Base-by-base conservation (phyloP, 305 asterid genomes). In the Fraxinus xanthoxyloides region DNA sequence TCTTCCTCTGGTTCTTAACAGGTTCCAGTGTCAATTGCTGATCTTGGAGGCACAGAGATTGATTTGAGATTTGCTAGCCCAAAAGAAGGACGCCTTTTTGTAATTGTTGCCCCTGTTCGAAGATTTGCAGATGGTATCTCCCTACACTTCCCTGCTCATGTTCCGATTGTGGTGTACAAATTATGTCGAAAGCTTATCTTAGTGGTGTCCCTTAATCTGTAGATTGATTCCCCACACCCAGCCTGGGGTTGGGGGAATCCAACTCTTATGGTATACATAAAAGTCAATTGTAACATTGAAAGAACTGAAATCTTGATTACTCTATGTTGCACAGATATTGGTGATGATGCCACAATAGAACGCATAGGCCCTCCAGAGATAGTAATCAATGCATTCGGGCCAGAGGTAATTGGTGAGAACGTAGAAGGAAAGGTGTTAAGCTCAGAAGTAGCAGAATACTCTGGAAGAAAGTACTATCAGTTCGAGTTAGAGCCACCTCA, bases 401-500 rank as follows among this genome's bases (percentile, higher is more conserved):
- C 98, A 17, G 99, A 94, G 86, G 97, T 95, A 40, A 95, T 93
- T 0, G 99, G 99, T 15, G 93, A 95, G 89, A 95, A 88, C 67
- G 97, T 95, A 15, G 99, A 94, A 86, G 99, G 99, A 75, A 95
- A 95, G 83, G 97, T 94, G 32, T 51, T 94, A 65, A 93, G 93
- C 84, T 84, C 94, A 17, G 80, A 79, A 88, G 90, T 94, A 23
- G 89, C 87, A 56, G 93, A 91, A 74, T 89, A 93, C 83, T 81
- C 80, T 7, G 98, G 99, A 80, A 90, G 97, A 83, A 94, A 86
- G 79, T 95, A 95, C 87, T 95, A 95, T 83, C 96, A 91, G 88
- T 95, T 91, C 32, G 99, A 95, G 87, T 81, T 95, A 48, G 98
- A 95, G 90, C 95, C 99, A 4, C 98, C 99, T 8, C 99, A 95